Evolutionary conservation across 2,329 filamentous ascomycete genomes (phyloP), one percentile per base, ranked within the genome.

Genomic region (Fusarium chaquense): DNA sequence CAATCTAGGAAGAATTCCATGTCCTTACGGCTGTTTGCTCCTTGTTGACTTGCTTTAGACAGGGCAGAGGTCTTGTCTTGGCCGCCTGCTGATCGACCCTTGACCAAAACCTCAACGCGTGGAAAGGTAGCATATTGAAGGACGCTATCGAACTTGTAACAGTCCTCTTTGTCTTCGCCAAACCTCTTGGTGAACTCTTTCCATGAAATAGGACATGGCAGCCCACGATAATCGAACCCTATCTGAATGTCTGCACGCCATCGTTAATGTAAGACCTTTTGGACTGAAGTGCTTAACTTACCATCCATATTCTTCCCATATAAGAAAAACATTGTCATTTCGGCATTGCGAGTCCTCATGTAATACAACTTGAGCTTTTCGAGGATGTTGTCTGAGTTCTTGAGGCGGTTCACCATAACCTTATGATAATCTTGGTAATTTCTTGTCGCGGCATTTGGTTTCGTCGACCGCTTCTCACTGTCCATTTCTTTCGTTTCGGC

Each of bases 221-320:
- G 9, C 6, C 45, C 45, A 13, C 6, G 3, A n/a, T 51, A 58
- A 5, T 58, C 54, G 5, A 58, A 58, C 2, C 35, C 55, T 5
- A 15, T 57, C n/a, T 50, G 53, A 2, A 57, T 51, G 5, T 58
- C 33, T 28, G 28, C 28, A 28, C 28, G 28, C 28, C 10, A 28
- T 26, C 28, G 10, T 28, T 28, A 28, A 28, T 11, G 28, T 28
- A 28, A 9, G 28, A 28, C 8, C 10, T 9, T 28, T 11, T 10
- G 10, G 9, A 11, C 3, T 28, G 9, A 28, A 28, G 9, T 28
- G 28, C 10, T 28, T 10, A 3, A 10, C 47, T n/a, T 28, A 51
- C 49, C 55, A 35, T 58, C 24, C 18, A 41, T 52, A 10, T 58
- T 58, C 1, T 35, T 58, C 6, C 55, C 55, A 6, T 58, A 58